Percentiles rank a stretch among this genome's conserved stretches.
These are phyloP conservation scores for Borovskyia barvae DNA, from an alignment of 208 protist species.

Conservation along the genomic window DNA sequence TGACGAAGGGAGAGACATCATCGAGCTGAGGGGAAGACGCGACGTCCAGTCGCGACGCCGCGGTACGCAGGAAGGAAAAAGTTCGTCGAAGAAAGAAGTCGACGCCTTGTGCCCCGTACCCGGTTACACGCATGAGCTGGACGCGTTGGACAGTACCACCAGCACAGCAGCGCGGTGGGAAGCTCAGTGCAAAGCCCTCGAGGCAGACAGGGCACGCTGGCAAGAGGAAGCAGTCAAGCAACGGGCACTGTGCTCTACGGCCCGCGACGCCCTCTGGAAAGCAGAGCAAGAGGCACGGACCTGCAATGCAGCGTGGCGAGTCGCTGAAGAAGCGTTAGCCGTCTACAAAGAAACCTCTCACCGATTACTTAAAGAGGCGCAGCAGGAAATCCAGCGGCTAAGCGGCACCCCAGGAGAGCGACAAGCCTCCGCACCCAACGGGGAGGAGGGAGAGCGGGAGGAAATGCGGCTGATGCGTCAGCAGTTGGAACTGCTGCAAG, in stretches of 20 bases:
- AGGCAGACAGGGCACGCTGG: constrained; percentile 18
- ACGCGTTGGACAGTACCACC: not conserved
- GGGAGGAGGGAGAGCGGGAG: not conserved
- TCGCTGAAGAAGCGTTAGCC: constrained; percentile 14
- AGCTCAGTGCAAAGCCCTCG: constrained; percentile 4
- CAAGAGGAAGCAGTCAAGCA: constrained; percentile 24
- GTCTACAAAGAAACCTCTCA: constrained; percentile 26
- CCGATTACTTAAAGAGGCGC: constrained; percentile 21
- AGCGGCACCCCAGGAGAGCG: not conserved
- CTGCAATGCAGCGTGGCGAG: constrained; percentile 13
- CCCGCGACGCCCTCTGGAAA: constrained; percentile 25
- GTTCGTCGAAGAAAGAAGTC: no score
- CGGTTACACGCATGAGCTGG: not conserved
- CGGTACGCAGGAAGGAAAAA: not conserved
- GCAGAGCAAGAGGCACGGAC: constrained; percentile 23
- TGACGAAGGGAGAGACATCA: no score
- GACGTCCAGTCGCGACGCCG: no score
- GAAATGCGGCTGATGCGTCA: constrained; percentile 5
- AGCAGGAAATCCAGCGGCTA: constrained; percentile 14
- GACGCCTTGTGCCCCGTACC: no score
- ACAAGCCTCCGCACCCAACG: not conserved
- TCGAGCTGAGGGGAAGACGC: no score
- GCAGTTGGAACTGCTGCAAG: constrained; percentile 12
- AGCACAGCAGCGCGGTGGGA: constrained; percentile 5
- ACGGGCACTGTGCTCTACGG: constrained; percentile 16